Percentiles rank a stretch among this genome's conserved stretches.
These are phyloP conservation scores for Pseudevernia furfuracea DNA, from an alignment of 495 filamentous ascomycete genomes.

Conservation along the genomic window DNA sequence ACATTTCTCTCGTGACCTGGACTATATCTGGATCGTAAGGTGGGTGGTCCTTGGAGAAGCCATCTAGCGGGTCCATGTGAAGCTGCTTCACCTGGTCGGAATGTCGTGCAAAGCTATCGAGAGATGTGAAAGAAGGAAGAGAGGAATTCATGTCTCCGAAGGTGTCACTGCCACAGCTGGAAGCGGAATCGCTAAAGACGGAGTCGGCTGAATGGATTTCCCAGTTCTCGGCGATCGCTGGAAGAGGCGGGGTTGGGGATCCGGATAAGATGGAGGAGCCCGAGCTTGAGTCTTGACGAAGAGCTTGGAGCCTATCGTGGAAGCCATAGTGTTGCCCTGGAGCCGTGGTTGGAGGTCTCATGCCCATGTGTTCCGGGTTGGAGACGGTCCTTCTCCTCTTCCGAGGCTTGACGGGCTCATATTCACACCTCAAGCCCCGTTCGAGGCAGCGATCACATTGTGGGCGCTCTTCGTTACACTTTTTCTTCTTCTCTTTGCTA, in stretches of 20 bases:
- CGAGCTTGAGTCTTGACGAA: constrained; percentile 29
- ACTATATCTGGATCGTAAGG: constrained; percentile 27
- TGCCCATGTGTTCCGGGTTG: constrained; percentile 28
- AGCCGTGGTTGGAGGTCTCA: constrained; percentile 28
- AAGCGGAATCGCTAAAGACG: constrained; percentile 29
- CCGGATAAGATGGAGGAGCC: constrained; percentile 29
- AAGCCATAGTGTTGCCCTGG: constrained; percentile 29
- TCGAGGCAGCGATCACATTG: constrained; percentile 51
- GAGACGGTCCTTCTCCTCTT: constrained; percentile 41
- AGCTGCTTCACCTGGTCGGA: constrained; percentile 27
- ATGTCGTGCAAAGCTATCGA: constrained; percentile 27
- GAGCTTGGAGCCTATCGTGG: constrained; percentile 28
- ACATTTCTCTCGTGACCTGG: constrained; percentile 25
- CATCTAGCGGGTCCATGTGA: constrained; percentile 28
- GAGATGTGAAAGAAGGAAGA: constrained; percentile 26
- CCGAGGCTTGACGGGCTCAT: constrained; percentile 50
- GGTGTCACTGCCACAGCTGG: constrained; percentile 28
- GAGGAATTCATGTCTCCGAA: constrained; percentile 28
- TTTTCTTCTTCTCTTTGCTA: constrained; percentile 58
- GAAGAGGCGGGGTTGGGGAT: constrained; percentile 28
- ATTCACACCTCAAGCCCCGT: constrained; percentile 45
- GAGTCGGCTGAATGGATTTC: constrained; percentile 30
- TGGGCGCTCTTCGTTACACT: constrained; percentile 55
- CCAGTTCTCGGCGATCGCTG: constrained; percentile 29
- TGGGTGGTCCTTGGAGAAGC: constrained; percentile 24